Evolutionary conservation across 2,329 filamentous ascomycete species (phyloP), one percentile per base, ranked within the genome.

Genomic region (Fusarium sp.): DNA sequence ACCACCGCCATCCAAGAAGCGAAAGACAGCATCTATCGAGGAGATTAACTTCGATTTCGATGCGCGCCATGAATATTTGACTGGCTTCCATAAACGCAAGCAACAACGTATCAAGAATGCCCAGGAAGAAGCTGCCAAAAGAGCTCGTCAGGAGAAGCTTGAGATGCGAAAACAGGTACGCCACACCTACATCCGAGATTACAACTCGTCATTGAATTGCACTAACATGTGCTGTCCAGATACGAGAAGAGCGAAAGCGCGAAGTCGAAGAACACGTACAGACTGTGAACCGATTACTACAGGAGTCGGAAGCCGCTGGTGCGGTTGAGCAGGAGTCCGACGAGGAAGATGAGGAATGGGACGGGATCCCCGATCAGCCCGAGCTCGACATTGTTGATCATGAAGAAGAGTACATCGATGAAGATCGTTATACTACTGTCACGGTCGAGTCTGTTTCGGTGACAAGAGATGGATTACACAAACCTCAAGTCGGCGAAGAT

Each of bases 81-180:
- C 94, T 0, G 96, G 96, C 4, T 99, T 99, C 80, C 94, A 95
- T 83, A 99, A 98, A 85, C 91, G 96, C 79, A 98, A 97, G 79
- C 82, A 92, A 52, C 91, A 93, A 77, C 87, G 96, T 36, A 89
- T 90, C 70, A 96, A 97, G 81, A 84, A 90, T 78, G 95, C 95
- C 3, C 91, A 96, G 75, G 93, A 96, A 70, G 85, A 91, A 71
- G 92, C 93, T 5, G 89, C 88, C 43, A 91, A 93, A 79, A 89
- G 87, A 76, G 93, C 90, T 46, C 88, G 90, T 48, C 87, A 94
- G 74, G 94, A 97, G 77, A 92, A 86, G 76, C 86, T 94, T 58
- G 82, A 86, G 58, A 83, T 91, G 57, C 85, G 95, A 72, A 91
- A 90, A 78, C 90, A 93, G 87, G 95, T 95, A 82, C 15, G 52